A percentile compares a stretch with the other conserved stretches of the same genome.
phyloP scores from a whole-genome alignment of 1,139 yeast genomes.

The Candida glucosophila region DNA sequence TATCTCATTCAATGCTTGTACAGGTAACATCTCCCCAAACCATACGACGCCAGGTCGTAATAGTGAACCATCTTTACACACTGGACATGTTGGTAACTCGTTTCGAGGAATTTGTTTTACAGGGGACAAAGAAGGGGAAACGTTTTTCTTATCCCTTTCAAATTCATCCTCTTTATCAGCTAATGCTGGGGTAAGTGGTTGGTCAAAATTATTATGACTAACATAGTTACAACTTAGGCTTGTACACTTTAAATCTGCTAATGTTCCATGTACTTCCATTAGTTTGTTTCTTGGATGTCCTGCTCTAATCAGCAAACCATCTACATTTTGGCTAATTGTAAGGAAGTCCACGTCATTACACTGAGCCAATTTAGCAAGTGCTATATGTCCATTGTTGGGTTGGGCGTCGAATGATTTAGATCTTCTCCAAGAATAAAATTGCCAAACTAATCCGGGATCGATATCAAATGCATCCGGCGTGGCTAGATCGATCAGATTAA shows the following conservation, averaged over 20 bases:
- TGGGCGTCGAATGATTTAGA: conserved; percentile 52
- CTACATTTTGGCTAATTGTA: conserved; percentile 77
- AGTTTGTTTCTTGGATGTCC: conserved; percentile 45
- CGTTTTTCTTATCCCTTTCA: conserved; percentile 13
- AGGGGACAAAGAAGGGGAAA: conserved; percentile 43
- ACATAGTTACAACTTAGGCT: conserved; percentile 60
- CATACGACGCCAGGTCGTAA: conserved; percentile 87
- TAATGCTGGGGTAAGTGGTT: conserved; percentile 59
- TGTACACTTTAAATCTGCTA: conserved; percentile 69
- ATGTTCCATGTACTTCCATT: conserved; percentile 70
- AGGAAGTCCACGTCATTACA: conserved; percentile 25
- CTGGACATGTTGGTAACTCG: conserved; percentile 72
- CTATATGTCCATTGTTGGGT: conserved; percentile 69
- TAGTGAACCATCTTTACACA: conserved; percentile 39
- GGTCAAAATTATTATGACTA: conserved; percentile 42
- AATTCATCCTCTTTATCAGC: conserved; percentile 28
- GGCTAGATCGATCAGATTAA: conserved; percentile 74
- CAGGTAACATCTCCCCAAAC: conserved; percentile 82
- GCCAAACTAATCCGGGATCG: conserved; percentile 88
- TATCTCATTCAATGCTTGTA: conserved; percentile 51
- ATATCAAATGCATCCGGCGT: conserved; percentile 83
- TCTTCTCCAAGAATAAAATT: conserved; percentile 68
- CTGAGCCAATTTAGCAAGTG: conserved; percentile 46
- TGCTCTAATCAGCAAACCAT: conserved; percentile 62
- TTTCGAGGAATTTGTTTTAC: conserved; percentile 36